Evolutionary conservation across 768 basidiomycete species (phyloP).

Genomic region (Boletus pseudo-olivaceus): DNA sequence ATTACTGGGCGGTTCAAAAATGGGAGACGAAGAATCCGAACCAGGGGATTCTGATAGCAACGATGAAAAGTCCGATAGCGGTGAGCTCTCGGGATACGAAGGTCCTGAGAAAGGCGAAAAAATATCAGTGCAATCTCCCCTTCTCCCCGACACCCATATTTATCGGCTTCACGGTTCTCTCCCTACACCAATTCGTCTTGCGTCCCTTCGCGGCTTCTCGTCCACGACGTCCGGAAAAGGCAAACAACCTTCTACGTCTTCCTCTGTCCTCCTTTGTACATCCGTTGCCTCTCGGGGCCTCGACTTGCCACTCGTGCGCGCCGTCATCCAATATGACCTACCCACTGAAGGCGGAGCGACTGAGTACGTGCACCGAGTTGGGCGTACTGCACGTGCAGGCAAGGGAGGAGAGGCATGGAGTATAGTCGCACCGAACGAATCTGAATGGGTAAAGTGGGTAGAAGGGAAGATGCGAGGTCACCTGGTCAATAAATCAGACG

Average conservation of each 20-base stretch:
- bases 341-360: conserved; percentile 96
- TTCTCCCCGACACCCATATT: conserved; percentile 78
- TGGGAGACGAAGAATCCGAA: conserved; percentile 44
- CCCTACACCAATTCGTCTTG: conserved; percentile 72
- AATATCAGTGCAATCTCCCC: conserved; percentile 61
- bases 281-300: conserved; percentile 98
- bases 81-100: conserved; percentile 27
- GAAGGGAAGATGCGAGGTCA: conserved; percentile 74
- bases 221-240: conserved; percentile 33
- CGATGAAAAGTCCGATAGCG: conserved; percentile 24
- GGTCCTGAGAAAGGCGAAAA: conserved; percentile 30
- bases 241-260: conserved; percentile 32
- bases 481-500: conserved; percentile 23
- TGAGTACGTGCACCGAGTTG: conserved; percentile 96
- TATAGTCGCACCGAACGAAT: conserved; percentile 83
- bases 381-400: conserved; percentile 94
- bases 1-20: conserved; percentile 66
- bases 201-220: conserved; percentile 82
- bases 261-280: conserved; percentile 87
- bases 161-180: conserved; percentile 94
- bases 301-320: conserved; percentile 89
- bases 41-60: conserved; percentile 23
- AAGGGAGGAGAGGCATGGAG: conserved; percentile 96
- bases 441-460: conserved; percentile 88
- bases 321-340: conserved; percentile 94